Conservation (phyloP, 768 basidiomycete genomes). For the Tulasnella sp. region DNA sequence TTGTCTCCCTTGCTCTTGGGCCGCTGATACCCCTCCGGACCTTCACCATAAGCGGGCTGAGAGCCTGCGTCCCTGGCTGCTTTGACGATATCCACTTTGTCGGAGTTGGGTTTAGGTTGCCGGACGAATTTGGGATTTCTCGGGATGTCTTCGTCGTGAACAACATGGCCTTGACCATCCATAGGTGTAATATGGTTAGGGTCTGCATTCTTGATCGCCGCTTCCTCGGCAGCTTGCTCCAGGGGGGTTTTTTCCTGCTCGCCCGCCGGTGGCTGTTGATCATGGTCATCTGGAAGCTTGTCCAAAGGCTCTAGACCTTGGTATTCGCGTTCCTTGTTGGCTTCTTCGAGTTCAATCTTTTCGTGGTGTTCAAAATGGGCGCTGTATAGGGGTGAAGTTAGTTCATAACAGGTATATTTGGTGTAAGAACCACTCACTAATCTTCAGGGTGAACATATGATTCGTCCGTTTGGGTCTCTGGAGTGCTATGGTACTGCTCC, state of each 20-base stretch:
- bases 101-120: constrained; percentile 69
- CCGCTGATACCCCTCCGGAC: constrained; percentile 63
- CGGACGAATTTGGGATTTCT: constrained; percentile 20
- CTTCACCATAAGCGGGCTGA: constrained; percentile 67
- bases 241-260: neutral
- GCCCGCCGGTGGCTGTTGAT: constrained; percentile 19
- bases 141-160: constrained; percentile 21
- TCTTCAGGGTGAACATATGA: constrained; percentile 93
- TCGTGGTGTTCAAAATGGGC: constrained; percentile 93
- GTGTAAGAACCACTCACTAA: constrained; percentile 33
- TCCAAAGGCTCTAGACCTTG: constrained; percentile 60
- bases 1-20: constrained; percentile 73
- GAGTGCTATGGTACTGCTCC: constrained; percentile 92
- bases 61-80: constrained; percentile 49
- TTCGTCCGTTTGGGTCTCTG: constrained; percentile 95
- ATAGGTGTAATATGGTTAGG: constrained; percentile 25
- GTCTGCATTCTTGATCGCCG: neutral
- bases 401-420: neutral
- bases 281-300: constrained; percentile 57
- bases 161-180: constrained; percentile 23
- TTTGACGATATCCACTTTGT: constrained; percentile 54
- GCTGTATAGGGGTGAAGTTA: constrained; percentile 33
- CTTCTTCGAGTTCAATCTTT: constrained; percentile 76
- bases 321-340: constrained; percentile 74
- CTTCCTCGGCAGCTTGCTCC: constrained; percentile 22